phyloP scores from a whole-genome alignment of 305 asterid species.

The Solanum hybrid region DNA sequence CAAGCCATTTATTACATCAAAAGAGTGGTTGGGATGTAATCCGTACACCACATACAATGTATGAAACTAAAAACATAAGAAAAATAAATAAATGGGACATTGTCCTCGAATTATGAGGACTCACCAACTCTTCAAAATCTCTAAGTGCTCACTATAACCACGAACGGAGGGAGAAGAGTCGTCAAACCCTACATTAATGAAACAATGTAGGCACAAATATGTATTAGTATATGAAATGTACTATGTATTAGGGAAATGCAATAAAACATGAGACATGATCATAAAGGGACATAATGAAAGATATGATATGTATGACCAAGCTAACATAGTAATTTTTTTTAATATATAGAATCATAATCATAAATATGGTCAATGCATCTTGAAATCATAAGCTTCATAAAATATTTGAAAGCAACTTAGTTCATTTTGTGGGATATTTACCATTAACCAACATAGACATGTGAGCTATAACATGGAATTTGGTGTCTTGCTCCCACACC shows the following conservation, averaged over 20 bases:
- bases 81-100: neutral
- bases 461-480: neutral
- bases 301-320: neutral
- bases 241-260: neutral
- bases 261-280: neutral
- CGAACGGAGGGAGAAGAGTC: neutral
- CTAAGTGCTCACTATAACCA: neutral
- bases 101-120: neutral
- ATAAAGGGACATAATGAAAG: neutral
- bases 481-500: neutral
- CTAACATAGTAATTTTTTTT: neutral
- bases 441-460: neutral
- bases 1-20: neutral
- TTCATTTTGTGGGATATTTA: neutral
- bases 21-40: neutral
- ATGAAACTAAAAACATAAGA: neutral
- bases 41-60: neutral
- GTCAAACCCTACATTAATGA: neutral
- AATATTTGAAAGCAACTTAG: neutral
- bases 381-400: neutral
- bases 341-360: neutral
- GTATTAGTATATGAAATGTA: neutral
- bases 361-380: neutral
- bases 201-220: neutral
- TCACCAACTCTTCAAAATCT: neutral